phyloP scores from a whole-genome alignment of 441 rosid species.

The Manihot esculenta region DNA sequence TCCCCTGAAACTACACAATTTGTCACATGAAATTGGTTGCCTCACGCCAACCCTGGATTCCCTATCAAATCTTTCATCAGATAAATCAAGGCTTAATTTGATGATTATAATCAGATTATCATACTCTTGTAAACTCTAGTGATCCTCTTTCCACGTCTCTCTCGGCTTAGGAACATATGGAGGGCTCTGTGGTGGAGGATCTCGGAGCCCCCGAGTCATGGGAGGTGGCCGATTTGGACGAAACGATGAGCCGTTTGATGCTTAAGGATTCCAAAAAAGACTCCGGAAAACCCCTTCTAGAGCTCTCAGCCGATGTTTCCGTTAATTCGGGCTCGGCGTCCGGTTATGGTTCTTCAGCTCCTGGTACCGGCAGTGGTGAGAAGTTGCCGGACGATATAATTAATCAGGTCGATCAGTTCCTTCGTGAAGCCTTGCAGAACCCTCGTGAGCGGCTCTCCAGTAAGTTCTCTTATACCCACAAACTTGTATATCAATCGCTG shows the following conservation, averaged over 20 bases:
- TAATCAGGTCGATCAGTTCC: conserved; percentile 74
- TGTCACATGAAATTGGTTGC: conserved; percentile 24
- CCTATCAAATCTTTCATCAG: not conserved
- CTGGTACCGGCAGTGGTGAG: conserved; percentile 20
- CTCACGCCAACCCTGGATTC: not conserved
- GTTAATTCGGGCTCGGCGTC: conserved; percentile 3
- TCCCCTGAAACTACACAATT: not conserved
- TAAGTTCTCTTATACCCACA: conserved; percentile 21
- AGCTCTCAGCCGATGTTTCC: conserved; percentile 13
- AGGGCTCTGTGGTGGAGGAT: conserved; percentile 73
- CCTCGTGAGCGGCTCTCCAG: conserved; percentile 82
- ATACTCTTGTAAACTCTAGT: conserved; percentile 23
- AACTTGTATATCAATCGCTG: not conserved
- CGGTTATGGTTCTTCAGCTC: conserved; percentile 14
- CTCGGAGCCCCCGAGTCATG: conserved; percentile 71
- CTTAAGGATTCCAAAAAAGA: conserved; percentile 23
- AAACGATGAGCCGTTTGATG: conserved; percentile 47
- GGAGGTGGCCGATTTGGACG: conserved; percentile 73
- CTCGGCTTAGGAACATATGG: conserved; percentile 36
- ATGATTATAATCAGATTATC: conserved; percentile 22
- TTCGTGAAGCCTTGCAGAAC: conserved; percentile 72
- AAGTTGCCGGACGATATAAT: conserved; percentile 43
- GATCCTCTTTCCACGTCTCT: not conserved
- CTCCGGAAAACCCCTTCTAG: conserved; percentile 13
- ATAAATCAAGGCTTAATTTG: conserved; percentile 9